Percentiles rank a stretch among this genome's conserved stretches.
Evolutionary conservation across 192 early-diverging fungal species (phyloP).

Genomic region (Dissophora globulifera): DNA sequence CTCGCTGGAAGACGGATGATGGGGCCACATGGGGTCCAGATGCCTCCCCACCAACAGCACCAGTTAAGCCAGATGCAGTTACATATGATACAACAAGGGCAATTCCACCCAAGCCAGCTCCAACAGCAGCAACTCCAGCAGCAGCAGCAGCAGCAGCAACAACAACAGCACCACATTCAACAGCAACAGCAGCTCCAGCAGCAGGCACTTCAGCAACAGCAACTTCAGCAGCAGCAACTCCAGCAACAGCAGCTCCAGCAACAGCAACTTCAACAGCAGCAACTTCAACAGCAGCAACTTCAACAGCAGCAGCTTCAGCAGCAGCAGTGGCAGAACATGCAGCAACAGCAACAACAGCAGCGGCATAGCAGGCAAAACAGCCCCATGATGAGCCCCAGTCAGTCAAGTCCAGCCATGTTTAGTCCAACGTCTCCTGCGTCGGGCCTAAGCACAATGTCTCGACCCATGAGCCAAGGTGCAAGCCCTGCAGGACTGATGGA

Average conservation of each 20-base stretch:
- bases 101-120: slow-evolving; percentile 8
- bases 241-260: slow-evolving; percentile 27
- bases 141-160: not conserved
- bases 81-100: slow-evolving; percentile 29
- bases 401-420: slow-evolving; percentile 30
- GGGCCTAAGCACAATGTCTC: not conserved
- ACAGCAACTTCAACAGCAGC: slow-evolving; percentile 21
- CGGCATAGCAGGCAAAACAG: slow-evolving; percentile 24
- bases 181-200: slow-evolving; percentile 8
- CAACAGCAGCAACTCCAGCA: not conserved
- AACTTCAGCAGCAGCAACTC: slow-evolving; percentile 20
- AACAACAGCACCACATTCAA: too few relatives aligned
- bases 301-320: slow-evolving; percentile 28
- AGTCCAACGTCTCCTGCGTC: slow-evolving; percentile 5
- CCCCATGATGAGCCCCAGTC: slow-evolving; percentile 35
- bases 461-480: slow-evolving; percentile 2
- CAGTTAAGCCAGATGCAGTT: slow-evolving; percentile 24
- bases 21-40: slow-evolving; percentile 29
- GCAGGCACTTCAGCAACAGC: slow-evolving; percentile 14
- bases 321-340: slow-evolving; percentile 17
- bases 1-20: slow-evolving; percentile 34
- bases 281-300: slow-evolving; percentile 6
- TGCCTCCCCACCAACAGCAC: slow-evolving; percentile 35
- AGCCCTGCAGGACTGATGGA: slow-evolving; percentile 11
- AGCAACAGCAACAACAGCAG: slow-evolving; percentile 30